Percentiles rank a stretch among this genome's conserved stretches.
Evolutionary conservation across 352 stramenopile species (phyloP).

Genomic region (Bremia lactucae): DNA sequence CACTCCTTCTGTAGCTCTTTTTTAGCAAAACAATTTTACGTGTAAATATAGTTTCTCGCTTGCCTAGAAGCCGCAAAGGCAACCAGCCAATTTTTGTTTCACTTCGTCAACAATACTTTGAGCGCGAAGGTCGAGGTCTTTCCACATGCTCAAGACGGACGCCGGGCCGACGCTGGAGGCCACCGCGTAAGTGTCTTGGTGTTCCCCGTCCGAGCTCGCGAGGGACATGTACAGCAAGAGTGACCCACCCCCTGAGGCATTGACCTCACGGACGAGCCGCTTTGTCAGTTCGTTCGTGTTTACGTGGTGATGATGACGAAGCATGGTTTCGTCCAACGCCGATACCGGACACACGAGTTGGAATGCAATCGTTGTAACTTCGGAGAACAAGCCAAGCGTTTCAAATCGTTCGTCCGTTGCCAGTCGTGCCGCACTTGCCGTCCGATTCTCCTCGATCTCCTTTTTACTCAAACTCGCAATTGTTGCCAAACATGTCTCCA

Average conservation of each 20-base stretch:
- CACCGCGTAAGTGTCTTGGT: slow-evolving; percentile 25
- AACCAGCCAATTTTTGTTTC: slow-evolving; percentile 42
- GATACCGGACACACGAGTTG: slow-evolving; percentile 39
- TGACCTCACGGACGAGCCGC: slow-evolving; percentile 49
- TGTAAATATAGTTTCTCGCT: too few species aligned
- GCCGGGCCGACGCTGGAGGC: slow-evolving; percentile 29
- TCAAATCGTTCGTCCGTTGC: slow-evolving; percentile 38
- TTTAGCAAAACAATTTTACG: background rate
- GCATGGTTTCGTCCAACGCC: slow-evolving; percentile 43
- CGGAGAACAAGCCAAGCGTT: background rate
- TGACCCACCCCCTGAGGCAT: slow-evolving; percentile 35
- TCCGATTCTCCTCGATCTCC: background rate
- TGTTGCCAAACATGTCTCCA: slow-evolving; percentile 22
- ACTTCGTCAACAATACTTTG: slow-evolving; percentile 40
- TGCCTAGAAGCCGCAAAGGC: slow-evolving; percentile 66
- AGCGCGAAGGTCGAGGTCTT: slow-evolving; percentile 29
- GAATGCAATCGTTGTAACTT: slow-evolving; percentile 22
- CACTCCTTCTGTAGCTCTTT: slow-evolving; percentile 2
- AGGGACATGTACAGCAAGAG: slow-evolving; percentile 24
- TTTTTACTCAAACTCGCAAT: slow-evolving; percentile 4
- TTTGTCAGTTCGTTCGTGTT: slow-evolving; percentile 60
- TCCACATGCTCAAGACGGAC: slow-evolving; percentile 48
- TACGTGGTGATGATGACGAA: slow-evolving; percentile 63
- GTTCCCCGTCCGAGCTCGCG: slow-evolving; percentile 3
- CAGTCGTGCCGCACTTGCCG: slow-evolving; percentile 20